These are phyloP conservation scores for Pontederia crassipes DNA, from an alignment of 176 grass and related monocot species.

Conservation along the genomic window DNA sequence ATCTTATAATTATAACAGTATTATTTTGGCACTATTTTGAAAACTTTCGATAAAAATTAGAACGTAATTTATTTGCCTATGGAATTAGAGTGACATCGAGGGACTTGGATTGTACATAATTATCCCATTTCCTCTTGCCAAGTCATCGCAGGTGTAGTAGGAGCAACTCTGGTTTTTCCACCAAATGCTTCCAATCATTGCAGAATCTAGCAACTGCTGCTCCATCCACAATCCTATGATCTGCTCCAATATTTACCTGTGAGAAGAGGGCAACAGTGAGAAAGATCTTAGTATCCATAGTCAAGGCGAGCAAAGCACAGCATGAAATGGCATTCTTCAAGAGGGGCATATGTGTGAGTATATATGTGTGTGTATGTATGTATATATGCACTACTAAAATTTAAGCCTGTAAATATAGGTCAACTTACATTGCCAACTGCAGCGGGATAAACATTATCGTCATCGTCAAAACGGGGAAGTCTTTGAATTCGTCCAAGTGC, in stretches of 20 bases:
- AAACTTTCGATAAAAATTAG: no score
- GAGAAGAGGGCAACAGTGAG: neutral
- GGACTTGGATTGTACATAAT: no score
- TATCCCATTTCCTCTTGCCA: neutral
- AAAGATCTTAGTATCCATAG: neutral
- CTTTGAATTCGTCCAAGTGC: constrained; percentile 78
- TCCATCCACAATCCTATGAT: constrained; percentile 85
- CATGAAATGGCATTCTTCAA: no score
- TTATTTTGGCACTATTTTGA: no score
- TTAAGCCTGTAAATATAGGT: constrained; percentile 6
- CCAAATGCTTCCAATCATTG: constrained; percentile 76
- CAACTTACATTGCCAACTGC: constrained; percentile 65
- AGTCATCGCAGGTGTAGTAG: constrained; percentile 69
- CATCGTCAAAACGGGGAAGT: constrained; percentile 59
- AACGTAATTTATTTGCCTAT: no score
- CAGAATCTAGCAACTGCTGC: constrained; percentile 88
- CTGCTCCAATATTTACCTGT: constrained; percentile 81
- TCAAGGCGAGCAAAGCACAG: neutral
- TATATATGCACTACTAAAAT: neutral
- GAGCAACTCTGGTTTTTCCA: constrained; percentile 81
- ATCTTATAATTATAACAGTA: no score
- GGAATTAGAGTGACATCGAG: no score
- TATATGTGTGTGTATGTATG: neutral
- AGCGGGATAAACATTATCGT: constrained; percentile 56
- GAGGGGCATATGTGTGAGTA: no score